These are phyloP conservation scores for Monosporascus sp. DNA, from an alignment of 2,329 filamentous ascomycete genomes.

Conservation along the genomic window DNA sequence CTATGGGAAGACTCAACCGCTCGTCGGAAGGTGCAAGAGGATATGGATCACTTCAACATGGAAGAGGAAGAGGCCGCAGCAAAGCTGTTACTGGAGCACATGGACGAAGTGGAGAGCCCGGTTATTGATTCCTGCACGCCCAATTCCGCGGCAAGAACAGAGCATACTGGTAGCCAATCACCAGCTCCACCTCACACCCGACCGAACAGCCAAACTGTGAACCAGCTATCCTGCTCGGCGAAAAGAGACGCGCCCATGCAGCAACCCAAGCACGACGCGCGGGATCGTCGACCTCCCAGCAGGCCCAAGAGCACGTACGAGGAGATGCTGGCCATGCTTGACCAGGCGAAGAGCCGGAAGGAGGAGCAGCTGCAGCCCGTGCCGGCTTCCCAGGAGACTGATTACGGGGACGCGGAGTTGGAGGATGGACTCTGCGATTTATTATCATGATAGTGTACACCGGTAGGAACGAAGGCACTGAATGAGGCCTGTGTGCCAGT, in stretches of 20 bases:
- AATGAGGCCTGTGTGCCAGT: too few relatives aligned
- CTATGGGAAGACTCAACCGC: constrained; percentile 21
- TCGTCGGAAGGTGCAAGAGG: constrained; percentile 13
- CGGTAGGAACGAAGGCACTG: neutral
- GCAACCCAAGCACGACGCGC: constrained; percentile 2
- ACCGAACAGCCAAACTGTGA: neutral
- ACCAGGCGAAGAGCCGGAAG: neutral
- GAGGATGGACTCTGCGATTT: constrained; percentile 9
- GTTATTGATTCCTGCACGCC: neutral
- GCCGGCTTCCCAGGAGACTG: constrained; percentile 22
- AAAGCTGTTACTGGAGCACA: constrained; percentile 6
- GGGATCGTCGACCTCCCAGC: neutral
- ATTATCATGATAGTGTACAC: neutral
- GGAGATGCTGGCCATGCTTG: constrained; percentile 12
- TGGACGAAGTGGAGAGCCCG: neutral
- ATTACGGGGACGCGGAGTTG: constrained; percentile 21
- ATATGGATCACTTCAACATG: constrained; percentile 14
- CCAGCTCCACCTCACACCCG: neutral
- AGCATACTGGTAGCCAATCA: neutral
- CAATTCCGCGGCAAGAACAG: neutral
- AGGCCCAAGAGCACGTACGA: constrained; percentile 13
- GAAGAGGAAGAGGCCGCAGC: constrained; percentile 14
- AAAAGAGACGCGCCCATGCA: constrained; percentile 2
- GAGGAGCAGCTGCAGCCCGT: neutral
- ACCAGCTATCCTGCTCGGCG: neutral